phyloP scores from a whole-genome alignment of 805 yeast genomes.

The Grigorovia transvaalensis region DNA sequence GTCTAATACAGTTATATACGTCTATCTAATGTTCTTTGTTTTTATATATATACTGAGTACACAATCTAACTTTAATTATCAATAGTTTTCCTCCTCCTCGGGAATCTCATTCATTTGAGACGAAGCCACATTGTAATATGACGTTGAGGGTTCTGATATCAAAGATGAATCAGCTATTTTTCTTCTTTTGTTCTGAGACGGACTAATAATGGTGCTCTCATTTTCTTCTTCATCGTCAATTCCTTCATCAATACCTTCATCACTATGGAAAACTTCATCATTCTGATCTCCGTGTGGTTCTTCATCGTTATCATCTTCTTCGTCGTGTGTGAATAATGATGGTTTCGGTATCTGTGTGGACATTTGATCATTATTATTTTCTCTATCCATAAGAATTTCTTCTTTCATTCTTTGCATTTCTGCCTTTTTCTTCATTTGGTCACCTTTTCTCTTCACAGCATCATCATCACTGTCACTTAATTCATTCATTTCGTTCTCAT shows the following conservation, averaged over 20 bases:
- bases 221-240: not conserved
- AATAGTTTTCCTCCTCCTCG: not conserved
- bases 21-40: too few species aligned
- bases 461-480: conserved; percentile 1
- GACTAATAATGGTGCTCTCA: not conserved
- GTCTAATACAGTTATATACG: too few species aligned
- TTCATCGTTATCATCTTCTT: not conserved
- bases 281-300: not conserved
- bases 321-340: not conserved
- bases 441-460: not conserved
- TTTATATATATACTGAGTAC: too few species aligned
- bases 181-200: not conserved
- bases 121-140: not conserved
- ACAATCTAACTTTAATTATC: not conserved
- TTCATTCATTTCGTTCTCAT: not conserved
- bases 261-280: not conserved
- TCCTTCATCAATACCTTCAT: not conserved
- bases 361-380: not conserved
- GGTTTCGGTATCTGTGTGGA: not conserved
- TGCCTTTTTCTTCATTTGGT: not conserved
- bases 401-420: not conserved
- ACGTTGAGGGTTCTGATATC: not conserved
- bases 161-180: not conserved
- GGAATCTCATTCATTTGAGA: not conserved
- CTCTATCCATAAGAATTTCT: not conserved